Percentiles rank a stretch among this genome's conserved stretches.
These are phyloP conservation scores for Rhynchospora tenuis DNA, from an alignment of 176 grass and related monocot genomes.

Conservation along the genomic window DNA sequence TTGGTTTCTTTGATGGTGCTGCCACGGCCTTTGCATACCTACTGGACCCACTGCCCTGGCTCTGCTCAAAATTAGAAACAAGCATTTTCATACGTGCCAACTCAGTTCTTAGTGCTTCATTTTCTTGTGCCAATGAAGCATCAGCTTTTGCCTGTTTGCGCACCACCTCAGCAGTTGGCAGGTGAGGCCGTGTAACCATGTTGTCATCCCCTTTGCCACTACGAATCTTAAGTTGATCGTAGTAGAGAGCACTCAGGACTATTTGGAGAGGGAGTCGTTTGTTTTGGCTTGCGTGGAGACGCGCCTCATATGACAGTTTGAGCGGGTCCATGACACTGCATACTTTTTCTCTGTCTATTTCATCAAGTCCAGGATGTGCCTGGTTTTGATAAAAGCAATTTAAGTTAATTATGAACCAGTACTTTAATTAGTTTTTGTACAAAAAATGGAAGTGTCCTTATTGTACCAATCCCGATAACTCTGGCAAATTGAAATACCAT, in stretches of 20 bases:
- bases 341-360: constrained; percentile 82
- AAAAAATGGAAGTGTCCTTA: background rate
- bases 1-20: constrained; percentile 38
- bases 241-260: constrained; percentile 69
- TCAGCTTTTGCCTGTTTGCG: constrained; percentile 39
- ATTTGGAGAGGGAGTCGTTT: constrained; percentile 64
- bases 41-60: constrained; percentile 23
- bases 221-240: constrained; percentile 72
- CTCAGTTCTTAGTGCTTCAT: constrained; percentile 55
- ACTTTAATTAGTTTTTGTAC: background rate
- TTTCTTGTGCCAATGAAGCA: constrained; percentile 58
- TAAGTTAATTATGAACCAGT: background rate
- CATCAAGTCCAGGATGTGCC: constrained; percentile 56
- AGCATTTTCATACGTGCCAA: constrained; percentile 48
- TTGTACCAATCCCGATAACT: background rate
- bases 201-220: background rate
- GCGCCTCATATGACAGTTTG: constrained; percentile 58
- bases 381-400: background rate
- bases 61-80: constrained; percentile 36
- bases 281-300: constrained; percentile 78
- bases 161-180: constrained; percentile 4
- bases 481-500: background rate
- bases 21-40: background rate
- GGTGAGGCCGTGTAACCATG: background rate
- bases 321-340: constrained; percentile 88